Base-by-base conservation (phyloP, 345 rosid species). In the Corymbia maculata region DNA sequence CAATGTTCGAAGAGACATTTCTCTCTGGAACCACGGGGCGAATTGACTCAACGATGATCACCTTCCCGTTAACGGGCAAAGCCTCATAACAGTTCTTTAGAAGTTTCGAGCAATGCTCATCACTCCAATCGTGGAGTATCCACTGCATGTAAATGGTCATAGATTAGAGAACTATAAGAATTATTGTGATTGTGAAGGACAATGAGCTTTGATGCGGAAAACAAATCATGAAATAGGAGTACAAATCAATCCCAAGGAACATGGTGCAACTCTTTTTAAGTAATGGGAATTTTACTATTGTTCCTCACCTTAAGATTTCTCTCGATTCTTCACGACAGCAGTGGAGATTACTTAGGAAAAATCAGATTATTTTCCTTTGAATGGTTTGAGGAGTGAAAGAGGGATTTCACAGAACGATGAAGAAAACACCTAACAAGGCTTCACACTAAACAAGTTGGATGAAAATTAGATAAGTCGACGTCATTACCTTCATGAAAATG, bases 41-140 rank as follows among this genome's bases (percentile, higher is more conserved):
- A 88, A 94, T 90, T 0, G 92, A 80, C 75, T 94, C 93, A 86
- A 90, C 90, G 9, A 94, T 52, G 19, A 94, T 92, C 9, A 91
- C 92, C 89, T 93, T 94, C 24, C 95, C 95, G 21, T 85, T 57
- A 4, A 80, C 11, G 1, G 94, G 93, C 6, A 93, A 84, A 51
- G 93, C 91, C 87, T 92, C 92, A 88, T 88, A 90, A 52, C 97
- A 93, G 16, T 93, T 95, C 26, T 88, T 91, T 10, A 95, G 93
- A 85, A 93, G 90, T 50, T 90, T 93, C n/a, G 88, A 64, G 85
- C 96, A 93, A 14, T 88, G 90, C 85, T 91, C 93, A 30, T 93
- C 93, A 19, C 90, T 90, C 94, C 93, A 92, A 49, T 85, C 94
- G 52, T 92, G 94, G 32, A 93, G 90, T 85, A 93, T 91, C 91